These are phyloP conservation scores for Clonostachys rosea DNA, from an alignment of 2,329 filamentous ascomycete genomes.

Conservation along the genomic window DNA sequence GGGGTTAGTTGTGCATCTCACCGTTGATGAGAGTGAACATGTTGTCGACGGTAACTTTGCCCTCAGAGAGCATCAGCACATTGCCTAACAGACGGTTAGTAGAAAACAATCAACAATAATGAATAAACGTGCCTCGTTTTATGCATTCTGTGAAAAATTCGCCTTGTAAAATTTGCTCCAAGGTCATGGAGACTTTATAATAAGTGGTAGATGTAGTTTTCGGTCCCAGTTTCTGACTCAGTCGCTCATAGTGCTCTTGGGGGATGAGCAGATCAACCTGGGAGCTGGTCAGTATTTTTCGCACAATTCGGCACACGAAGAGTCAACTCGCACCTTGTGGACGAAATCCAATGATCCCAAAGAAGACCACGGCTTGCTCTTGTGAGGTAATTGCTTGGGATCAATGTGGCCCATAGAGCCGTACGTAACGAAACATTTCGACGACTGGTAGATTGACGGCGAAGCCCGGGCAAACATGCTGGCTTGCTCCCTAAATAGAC, in stretches of 20 bases:
- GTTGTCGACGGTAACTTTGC: slow-evolving; percentile 64
- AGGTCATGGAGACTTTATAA: slow-evolving; percentile 65
- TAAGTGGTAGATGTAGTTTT: slow-evolving; percentile 40
- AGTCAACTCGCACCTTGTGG: slow-evolving; percentile 50
- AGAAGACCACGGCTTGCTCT: slow-evolving; percentile 71
- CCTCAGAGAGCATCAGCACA: slow-evolving; percentile 79
- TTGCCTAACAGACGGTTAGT: slow-evolving; percentile 48
- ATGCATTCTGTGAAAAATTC: slow-evolving; percentile 83
- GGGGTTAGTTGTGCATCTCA: slow-evolving; percentile 13
- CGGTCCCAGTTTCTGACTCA: slow-evolving; percentile 46
- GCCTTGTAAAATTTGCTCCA: slow-evolving; percentile 66
- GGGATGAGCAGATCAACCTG: slow-evolving; percentile 72
- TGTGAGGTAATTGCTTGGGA: slow-evolving; percentile 62
- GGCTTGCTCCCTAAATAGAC: too few relatives aligned
- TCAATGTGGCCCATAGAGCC: slow-evolving; percentile 67
- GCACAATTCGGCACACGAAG: background rate
- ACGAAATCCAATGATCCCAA: slow-evolving; percentile 62
- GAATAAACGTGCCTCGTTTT: slow-evolving; percentile 57
- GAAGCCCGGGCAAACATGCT: slow-evolving; percentile 39
- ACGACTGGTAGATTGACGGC: slow-evolving; percentile 44
- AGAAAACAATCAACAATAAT: background rate
- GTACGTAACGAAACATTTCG: slow-evolving; percentile 73
- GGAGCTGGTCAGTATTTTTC: background rate
- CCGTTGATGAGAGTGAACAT: slow-evolving; percentile 69
- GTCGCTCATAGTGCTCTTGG: slow-evolving; percentile 48